Conservation (phyloP, 352 stramenopile species). For the Phytophthora cajani region DNA sequence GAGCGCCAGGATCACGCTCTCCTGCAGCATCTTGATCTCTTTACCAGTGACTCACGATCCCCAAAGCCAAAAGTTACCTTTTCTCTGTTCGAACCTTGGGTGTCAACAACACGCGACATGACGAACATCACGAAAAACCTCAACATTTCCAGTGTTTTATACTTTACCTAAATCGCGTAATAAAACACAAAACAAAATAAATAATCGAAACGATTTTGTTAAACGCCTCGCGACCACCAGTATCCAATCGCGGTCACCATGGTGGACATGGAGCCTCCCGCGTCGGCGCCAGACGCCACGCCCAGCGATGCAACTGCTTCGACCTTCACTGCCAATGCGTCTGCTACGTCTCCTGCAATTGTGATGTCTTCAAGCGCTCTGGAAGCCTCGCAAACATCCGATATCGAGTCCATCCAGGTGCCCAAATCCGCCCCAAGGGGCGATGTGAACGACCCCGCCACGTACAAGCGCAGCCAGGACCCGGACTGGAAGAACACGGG, state of each 20-base stretch:
- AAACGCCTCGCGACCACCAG: slow-evolving; percentile 22
- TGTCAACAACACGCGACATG: not conserved
- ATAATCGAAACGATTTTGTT: not conserved
- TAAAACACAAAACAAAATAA: not conserved
- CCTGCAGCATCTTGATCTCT: slow-evolving; percentile 3
- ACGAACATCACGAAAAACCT: not conserved
- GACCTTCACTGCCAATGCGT: not conserved
- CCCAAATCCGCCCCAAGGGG: slow-evolving; percentile 19
- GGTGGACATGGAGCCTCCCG: slow-evolving; percentile 25
- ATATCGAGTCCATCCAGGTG: slow-evolving; percentile 43
- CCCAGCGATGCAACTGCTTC: slow-evolving; percentile 8
- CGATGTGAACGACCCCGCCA: slow-evolving; percentile 81
- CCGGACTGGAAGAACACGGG: slow-evolving; percentile 82
- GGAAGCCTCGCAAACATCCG: slow-evolving; percentile 1
- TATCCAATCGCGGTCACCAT: slow-evolving; percentile 16
- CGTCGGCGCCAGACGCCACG: not conserved
- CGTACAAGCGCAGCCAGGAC: slow-evolving; percentile 87
- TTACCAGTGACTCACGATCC: slow-evolving; percentile 1
- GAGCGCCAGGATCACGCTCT: not conserved
- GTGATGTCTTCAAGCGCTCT: not conserved
- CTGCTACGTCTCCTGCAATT: slow-evolving; percentile 9
- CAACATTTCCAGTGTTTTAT: not conserved
- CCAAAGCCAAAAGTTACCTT: not conserved
- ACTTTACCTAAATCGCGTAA: not conserved
- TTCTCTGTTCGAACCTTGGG: not conserved